Percentiles rank a stretch among this genome's conserved stretches.
Conservation (phyloP, 176 grass and related monocot genomes). For the Oryza officinalis region DNA sequence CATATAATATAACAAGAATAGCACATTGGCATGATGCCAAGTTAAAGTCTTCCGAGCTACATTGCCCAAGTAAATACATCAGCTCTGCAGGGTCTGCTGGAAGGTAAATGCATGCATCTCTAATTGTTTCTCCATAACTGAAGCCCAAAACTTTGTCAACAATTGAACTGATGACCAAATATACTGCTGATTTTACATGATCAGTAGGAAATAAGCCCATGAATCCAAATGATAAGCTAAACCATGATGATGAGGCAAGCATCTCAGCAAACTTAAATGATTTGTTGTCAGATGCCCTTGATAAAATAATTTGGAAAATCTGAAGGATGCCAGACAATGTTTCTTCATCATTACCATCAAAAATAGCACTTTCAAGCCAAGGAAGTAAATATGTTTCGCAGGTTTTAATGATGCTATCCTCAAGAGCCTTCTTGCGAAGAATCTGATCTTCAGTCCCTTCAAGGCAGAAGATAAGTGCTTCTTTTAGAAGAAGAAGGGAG, state of each 20-base stretch:
- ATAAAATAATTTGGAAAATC: slow-evolving; percentile 82
- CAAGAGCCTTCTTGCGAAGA: slow-evolving; percentile 51
- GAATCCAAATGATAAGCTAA: slow-evolving; percentile 82
- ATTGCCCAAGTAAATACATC: slow-evolving; percentile 78
- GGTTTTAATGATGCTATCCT: slow-evolving; percentile 66
- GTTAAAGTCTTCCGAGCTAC: slow-evolving; percentile 66
- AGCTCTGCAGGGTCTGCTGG: slow-evolving; percentile 83
- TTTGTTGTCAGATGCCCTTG: slow-evolving; percentile 52
- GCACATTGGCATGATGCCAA: slow-evolving; percentile 78
- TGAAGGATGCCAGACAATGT: slow-evolving; percentile 66
- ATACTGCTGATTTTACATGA: slow-evolving; percentile 75
- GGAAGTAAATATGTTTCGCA: slow-evolving; percentile 70
- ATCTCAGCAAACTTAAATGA: slow-evolving; percentile 59
- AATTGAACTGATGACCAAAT: slow-evolving; percentile 68
- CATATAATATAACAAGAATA: slow-evolving; percentile 79
- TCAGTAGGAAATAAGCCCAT: slow-evolving; percentile 82
- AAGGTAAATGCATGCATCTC: slow-evolving; percentile 70
- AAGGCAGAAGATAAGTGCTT: slow-evolving; percentile 64
- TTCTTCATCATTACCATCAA: slow-evolving; percentile 72
- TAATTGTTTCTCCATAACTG: slow-evolving; percentile 75
- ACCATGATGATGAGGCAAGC: slow-evolving; percentile 76
- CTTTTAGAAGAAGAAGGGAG: slow-evolving; percentile 79
- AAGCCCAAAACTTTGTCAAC: slow-evolving; percentile 65
- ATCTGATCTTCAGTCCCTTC: slow-evolving; percentile 43
- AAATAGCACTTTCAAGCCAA: slow-evolving; percentile 65